Conservation (phyloP, 495 filamentous ascomycete genomes). For the Penicillium verhagenii region DNA sequence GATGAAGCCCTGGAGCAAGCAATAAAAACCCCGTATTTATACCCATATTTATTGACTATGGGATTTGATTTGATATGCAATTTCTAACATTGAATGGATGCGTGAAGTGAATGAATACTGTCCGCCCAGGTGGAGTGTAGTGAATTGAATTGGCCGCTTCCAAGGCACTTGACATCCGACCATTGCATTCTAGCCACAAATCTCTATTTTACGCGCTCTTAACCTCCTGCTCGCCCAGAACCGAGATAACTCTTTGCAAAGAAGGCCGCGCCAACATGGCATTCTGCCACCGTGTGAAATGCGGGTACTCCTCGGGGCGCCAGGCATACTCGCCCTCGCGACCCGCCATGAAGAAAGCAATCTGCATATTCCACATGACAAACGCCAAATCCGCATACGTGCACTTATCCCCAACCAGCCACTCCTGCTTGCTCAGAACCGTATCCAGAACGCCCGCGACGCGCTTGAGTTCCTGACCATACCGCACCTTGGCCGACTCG, state of each 20-base stretch:
- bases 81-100: too few species aligned
- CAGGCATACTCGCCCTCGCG: not conserved
- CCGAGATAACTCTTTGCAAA: not conserved
- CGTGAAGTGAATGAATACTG: too few species aligned
- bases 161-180: too few species aligned
- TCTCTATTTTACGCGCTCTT: not conserved
- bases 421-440: not conserved
- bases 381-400: not conserved
- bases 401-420: not conserved
- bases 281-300: not conserved
- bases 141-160: too few species aligned
- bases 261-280: not conserved
- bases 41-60: too few species aligned
- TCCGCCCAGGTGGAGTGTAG: too few species aligned
- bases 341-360: not conserved
- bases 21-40: too few species aligned
- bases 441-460: not conserved
- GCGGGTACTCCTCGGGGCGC: not conserved
- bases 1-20: too few species aligned
- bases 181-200: too few species aligned
- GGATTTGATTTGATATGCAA: too few species aligned
- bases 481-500: slow-evolving; percentile 1
- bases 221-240: too few species aligned
- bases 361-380: not conserved
- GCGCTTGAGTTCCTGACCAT: not conserved